These are phyloP conservation scores for Marasmius tenuissimus DNA, from an alignment of 1,284 basidiomycete species.

Conservation along the genomic window DNA sequence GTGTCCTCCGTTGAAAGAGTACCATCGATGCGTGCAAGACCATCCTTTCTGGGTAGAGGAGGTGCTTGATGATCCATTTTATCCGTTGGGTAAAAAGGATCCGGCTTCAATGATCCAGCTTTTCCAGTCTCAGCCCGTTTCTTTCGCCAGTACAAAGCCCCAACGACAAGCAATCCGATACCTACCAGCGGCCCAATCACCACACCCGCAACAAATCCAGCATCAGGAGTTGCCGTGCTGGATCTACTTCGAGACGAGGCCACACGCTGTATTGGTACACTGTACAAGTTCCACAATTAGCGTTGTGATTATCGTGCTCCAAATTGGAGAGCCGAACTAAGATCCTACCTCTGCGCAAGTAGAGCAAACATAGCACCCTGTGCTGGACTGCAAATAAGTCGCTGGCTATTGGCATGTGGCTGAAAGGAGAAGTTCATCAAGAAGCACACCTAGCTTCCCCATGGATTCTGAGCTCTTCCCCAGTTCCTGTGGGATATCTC, in stretches of 20 bases:
- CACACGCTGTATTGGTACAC: neutral
- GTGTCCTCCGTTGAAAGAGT: neutral
- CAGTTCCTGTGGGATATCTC: neutral
- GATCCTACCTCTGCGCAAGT: conserved; percentile 5
- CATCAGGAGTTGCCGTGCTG: neutral
- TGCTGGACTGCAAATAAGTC: conserved; percentile 1
- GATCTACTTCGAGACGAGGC: neutral
- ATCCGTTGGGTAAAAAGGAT: neutral
- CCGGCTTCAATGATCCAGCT: neutral
- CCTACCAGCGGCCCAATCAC: conserved; percentile 7
- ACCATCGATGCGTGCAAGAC: neutral
- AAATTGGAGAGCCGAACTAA: neutral
- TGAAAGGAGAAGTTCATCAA: neutral
- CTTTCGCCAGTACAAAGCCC: conserved; percentile 1
- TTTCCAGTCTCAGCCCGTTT: neutral
- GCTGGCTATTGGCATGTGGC: neutral
- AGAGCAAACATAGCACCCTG: conserved; percentile 11
- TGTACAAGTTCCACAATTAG: neutral
- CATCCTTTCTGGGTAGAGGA: conserved; percentile 3
- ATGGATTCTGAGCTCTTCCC: neutral
- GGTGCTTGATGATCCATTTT: neutral
- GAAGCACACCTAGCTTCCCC: neutral
- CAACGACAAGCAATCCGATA: neutral
- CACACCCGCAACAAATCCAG: conserved; percentile 6
- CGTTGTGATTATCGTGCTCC: neutral